A percentile compares a stretch with the other conserved stretches of the same genome.
Evolutionary conservation across 306 rosid genomes (phyloP).

Genomic region (Casuarina cunninghamiana): DNA sequence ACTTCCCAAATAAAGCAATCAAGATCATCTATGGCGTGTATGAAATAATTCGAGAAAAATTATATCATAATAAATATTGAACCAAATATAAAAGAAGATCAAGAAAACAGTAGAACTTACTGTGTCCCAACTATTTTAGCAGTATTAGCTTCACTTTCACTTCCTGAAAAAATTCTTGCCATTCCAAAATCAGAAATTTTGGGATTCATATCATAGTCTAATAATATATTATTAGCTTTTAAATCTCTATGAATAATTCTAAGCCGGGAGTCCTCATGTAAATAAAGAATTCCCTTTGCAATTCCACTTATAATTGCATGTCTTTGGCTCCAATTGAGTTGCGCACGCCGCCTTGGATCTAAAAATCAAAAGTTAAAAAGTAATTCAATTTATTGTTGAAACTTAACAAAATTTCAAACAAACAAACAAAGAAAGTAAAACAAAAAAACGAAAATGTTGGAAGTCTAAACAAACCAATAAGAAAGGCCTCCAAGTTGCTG

Average conservation of each 20-base stretch:
- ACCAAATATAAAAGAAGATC: too few relatives aligned
- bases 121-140: conserved; percentile 38
- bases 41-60: too few relatives aligned
- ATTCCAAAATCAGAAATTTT: conserved; percentile 57
- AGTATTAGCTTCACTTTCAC: conserved; percentile 44
- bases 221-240: conserved; percentile 47
- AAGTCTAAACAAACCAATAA: conserved; percentile 40
- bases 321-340: conserved; percentile 41
- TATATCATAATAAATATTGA: too few relatives aligned
- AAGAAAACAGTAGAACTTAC: conserved; percentile 5
- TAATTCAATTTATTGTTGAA: conserved; percentile 2
- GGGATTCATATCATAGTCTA: conserved; percentile 44
- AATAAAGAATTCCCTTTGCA: conserved; percentile 46
- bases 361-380: not conserved
- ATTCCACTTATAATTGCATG: conserved; percentile 42
- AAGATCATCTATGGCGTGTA: too few relatives aligned
- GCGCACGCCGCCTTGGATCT: conserved; percentile 38
- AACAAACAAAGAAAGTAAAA: not conserved
- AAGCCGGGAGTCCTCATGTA: conserved; percentile 50
- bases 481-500: conserved; percentile 50
- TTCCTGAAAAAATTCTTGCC: conserved; percentile 47
- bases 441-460: not conserved
- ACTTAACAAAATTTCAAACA: too few relatives aligned
- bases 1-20: too few relatives aligned
- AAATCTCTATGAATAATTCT: conserved; percentile 50